Base-by-base conservation (phyloP, 768 basidiomycete genomes). In the Flagelloscypha sp. region DNA sequence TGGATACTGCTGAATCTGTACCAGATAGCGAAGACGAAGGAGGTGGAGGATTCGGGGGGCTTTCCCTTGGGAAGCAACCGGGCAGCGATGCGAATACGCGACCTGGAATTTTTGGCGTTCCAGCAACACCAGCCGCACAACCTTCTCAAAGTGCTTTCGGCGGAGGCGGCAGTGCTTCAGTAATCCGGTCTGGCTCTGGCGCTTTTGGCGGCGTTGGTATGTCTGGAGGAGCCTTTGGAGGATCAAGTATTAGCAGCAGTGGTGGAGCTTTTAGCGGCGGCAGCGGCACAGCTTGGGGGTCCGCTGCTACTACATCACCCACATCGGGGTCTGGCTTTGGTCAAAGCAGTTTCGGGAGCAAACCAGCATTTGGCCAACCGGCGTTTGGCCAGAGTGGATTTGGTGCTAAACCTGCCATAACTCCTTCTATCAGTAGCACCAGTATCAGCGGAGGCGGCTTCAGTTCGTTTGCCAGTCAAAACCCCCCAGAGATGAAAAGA, bases 311-410 rank as follows among this genome's bases (percentile, higher is more conserved):
- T 37, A 31, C 54, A 21, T 33, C 34, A 17, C 40, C 44, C 31
- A 36, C 48, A 1, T 54, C 62, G 19, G 59, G 57, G 27, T 48
- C 56, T 24, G 47, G 44, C 10, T 54, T 56, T 35, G 57, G 59
- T 1, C 56, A 60, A 36, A 27, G 59, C 1, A 39, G 27, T 6
- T 53, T 52, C 20, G 39, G 44, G 11, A n/a, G n/a, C n/a, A 48
- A 55, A 36, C 40, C 56, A 24, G 38, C 45, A 5, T 69, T 66
- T 41, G 66, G 63, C 2, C 57, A 61, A 27, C 40, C 63, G 6
- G 43, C 57, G 3, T 70, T 71, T 41, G 62, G 64, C 2, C 57
- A 62, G 31, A 42, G 63, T 13, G 46, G 52, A 2, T 53, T 59
- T 28, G 49, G 50, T 5, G 27, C 13, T 22, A 13, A 16, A 27